Evolutionary conservation across 768 basidiomycete genomes (phyloP).

Genomic region (Lactarius sanguifluus): DNA sequence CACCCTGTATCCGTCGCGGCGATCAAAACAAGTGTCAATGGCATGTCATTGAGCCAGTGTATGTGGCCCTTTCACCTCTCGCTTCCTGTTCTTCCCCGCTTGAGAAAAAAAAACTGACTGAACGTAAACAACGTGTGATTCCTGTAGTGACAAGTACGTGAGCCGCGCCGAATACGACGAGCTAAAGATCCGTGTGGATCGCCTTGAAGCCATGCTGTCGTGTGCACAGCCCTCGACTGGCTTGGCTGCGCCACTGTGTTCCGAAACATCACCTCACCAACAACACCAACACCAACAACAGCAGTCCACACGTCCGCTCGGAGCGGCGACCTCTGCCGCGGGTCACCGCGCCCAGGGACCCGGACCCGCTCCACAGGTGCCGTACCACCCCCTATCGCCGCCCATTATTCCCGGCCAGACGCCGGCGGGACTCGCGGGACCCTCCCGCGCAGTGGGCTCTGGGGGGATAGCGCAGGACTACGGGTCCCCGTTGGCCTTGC

Average conservation of each 20-base stretch:
- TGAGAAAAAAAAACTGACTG: background rate
- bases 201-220: conserved; percentile 55
- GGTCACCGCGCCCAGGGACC: conserved; percentile 3
- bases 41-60: conserved; percentile 82
- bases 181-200: conserved; percentile 62
- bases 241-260: conserved; percentile 8
- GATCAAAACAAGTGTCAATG: conserved; percentile 82
- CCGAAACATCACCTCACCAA: conserved; percentile 10
- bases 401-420: background rate
- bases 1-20: conserved; percentile 75
- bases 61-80: conserved; percentile 37
- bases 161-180: conserved; percentile 75
- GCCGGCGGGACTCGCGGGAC: background rate
- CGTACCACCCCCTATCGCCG: conserved; percentile 23
- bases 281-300: conserved; percentile 3
- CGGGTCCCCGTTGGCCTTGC: conserved; percentile 1
- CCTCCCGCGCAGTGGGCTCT: background rate
- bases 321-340: background rate
- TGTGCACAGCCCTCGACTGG: conserved; percentile 34
- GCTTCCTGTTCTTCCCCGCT: conserved; percentile 1
- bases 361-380: conserved; percentile 10
- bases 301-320: conserved; percentile 6
- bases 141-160: conserved; percentile 73
- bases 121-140: conserved; percentile 17
- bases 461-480: conserved; percentile 10